Conservation (phyloP, 2,329 filamentous ascomycete species). For the Raffaelea ambrosiae region DNA sequence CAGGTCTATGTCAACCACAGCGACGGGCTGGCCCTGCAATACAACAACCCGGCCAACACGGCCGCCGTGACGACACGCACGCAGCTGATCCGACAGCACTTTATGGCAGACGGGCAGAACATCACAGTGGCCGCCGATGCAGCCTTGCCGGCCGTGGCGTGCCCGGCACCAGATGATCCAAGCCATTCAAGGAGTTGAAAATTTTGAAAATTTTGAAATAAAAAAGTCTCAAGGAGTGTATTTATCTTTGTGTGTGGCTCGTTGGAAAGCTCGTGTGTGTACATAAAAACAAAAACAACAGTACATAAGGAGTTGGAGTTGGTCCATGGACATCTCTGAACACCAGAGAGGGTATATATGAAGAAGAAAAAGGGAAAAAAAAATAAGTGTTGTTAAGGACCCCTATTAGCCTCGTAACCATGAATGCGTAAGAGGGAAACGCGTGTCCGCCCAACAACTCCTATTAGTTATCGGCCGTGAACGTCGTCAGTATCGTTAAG, state of each 20-base stretch:
- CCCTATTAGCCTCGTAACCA: too few species aligned
- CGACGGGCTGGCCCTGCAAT: constrained; percentile 37
- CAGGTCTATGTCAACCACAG: constrained; percentile 36
- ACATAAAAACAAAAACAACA: neutral
- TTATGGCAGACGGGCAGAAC: constrained; percentile 29
- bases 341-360: neutral
- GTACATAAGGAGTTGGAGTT: neutral
- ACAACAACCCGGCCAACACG: constrained; percentile 32
- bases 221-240: too few species aligned
- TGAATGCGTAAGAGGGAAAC: too few species aligned
- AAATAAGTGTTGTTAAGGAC: too few species aligned
- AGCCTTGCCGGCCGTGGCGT: constrained; percentile 29
- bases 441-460: too few species aligned
- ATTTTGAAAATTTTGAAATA: too few species aligned
- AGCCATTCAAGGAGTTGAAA: neutral
- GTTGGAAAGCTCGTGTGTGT: neutral
- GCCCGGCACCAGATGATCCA: constrained; percentile 18
- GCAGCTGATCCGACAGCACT: constrained; percentile 33
- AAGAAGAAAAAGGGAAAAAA: neutral
- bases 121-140: constrained; percentile 21
- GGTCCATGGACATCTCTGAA: neutral
- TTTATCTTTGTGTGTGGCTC: too few species aligned
- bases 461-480: too few species aligned
- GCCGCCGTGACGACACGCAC: constrained; percentile 27
- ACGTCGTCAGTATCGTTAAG: too few species aligned